These are phyloP conservation scores for Fraxinus quadrangulata DNA, from an alignment of 257 asterid genomes.

Conservation along the genomic window DNA sequence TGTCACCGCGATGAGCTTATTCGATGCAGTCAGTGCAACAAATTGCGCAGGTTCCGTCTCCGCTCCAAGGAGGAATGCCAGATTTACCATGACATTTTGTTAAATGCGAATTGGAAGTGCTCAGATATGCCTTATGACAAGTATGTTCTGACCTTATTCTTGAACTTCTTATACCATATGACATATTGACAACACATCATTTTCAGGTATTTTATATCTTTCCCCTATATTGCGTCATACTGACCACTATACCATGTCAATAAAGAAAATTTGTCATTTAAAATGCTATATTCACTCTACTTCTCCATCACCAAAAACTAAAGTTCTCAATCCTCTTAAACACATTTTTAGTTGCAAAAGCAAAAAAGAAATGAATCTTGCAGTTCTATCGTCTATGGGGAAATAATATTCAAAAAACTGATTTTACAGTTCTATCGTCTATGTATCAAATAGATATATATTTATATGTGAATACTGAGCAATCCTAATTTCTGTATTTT, in stretches of 20 bases:
- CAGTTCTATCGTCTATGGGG: neutral
- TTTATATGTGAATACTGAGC: neutral
- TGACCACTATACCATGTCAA: neutral
- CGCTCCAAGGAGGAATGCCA: conserved; percentile 57
- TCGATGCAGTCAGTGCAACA: conserved; percentile 44
- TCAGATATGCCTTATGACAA: conserved; percentile 47
- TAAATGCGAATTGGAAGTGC: conserved; percentile 47
- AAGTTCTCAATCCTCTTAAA: neutral
- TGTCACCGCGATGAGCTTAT: conserved; percentile 56
- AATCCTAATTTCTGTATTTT: neutral
- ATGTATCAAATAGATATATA: neutral
- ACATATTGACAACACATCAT: neutral
- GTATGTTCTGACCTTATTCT: conserved; percentile 35
- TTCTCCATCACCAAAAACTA: neutral
- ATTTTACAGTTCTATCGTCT: neutral
- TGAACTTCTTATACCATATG: neutral
- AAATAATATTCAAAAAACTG: neutral
- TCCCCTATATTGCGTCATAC: neutral
- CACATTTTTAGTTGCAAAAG: neutral
- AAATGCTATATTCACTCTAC: neutral
- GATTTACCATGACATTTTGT: conserved; percentile 52
- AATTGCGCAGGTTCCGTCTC: conserved; percentile 52
- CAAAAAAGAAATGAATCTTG: neutral
- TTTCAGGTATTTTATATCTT: neutral
- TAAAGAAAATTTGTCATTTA: neutral